Conservation (phyloP, 1,284 basidiomycete genomes). For the Cryptococcus sp. region DNA sequence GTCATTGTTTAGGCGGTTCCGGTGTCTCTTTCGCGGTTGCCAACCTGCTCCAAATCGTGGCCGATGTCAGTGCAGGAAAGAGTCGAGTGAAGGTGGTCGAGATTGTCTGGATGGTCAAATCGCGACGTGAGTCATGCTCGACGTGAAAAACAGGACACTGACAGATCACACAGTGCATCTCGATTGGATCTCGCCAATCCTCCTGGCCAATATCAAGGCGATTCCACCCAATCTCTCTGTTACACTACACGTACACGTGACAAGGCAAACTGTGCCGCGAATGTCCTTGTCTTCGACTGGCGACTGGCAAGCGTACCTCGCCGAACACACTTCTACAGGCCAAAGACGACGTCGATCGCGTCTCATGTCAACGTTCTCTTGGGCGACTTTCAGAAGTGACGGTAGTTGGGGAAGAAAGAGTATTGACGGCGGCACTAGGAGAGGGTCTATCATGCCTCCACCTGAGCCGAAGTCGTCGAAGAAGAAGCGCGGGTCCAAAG, state of each 20-base stretch:
- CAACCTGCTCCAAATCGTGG: conserved; percentile 35
- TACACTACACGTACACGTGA: conserved; percentile 31
- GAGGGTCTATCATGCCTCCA: conserved; percentile 17
- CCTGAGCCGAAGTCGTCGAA: conserved; percentile 1
- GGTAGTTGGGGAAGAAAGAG: conserved; percentile 1
- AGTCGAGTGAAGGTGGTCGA: conserved; percentile 30
- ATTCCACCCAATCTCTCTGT: conserved; percentile 24
- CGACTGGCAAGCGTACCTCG: conserved; percentile 17
- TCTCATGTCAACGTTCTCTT: conserved; percentile 29
- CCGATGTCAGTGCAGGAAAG: conserved; percentile 27
- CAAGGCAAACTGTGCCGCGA: conserved; percentile 21
- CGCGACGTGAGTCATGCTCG: conserved; percentile 19
- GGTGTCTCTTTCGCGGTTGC: conserved; percentile 44
- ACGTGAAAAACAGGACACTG: not conserved
- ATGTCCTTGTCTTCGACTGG: conserved; percentile 9
- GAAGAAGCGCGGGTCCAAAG: not conserved
- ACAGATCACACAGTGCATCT: conserved; percentile 24
- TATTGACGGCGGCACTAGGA: conserved; percentile 15
- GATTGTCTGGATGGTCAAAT: conserved; percentile 45
- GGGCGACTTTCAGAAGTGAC: conserved; percentile 26
- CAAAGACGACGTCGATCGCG: conserved; percentile 13
- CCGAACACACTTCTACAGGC: conserved; percentile 9
- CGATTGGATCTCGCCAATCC: conserved; percentile 34
- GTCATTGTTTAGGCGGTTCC: conserved; percentile 34
- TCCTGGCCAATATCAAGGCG: conserved; percentile 16